These are phyloP conservation scores for Aspergillus cavernicola DNA, from an alignment of 495 filamentous ascomycete genomes.

Conservation along the genomic window DNA sequence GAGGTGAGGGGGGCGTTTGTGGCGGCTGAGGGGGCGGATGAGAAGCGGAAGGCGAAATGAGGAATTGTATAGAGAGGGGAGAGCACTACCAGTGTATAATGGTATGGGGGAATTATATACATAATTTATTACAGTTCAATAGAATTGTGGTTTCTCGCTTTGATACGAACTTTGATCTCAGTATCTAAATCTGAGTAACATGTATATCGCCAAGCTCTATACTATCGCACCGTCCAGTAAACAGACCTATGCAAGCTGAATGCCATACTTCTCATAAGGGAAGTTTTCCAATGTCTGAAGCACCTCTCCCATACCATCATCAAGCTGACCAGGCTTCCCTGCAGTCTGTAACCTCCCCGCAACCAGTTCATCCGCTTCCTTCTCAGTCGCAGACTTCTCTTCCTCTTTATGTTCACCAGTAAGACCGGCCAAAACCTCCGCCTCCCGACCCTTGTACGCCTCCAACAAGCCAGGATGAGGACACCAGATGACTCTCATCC, in stretches of 20 bases:
- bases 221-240: too few relatives aligned
- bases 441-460: conserved; percentile 72
- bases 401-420: conserved; percentile 64
- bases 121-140: too few relatives aligned
- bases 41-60: neutral
- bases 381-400: conserved; percentile 44
- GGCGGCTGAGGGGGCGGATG: neutral
- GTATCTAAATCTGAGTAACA: too few relatives aligned
- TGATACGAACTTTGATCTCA: too few relatives aligned
- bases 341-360: conserved; percentile 45
- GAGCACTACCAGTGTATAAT: too few relatives aligned
- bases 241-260: conserved; percentile 32
- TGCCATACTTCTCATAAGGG: conserved; percentile 70
- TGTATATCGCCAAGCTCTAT: neutral
- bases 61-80: too few relatives aligned
- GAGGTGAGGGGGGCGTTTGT: conserved; percentile 58
- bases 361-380: conserved; percentile 39
- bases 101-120: too few relatives aligned
- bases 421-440: conserved; percentile 77
- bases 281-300: conserved; percentile 62
- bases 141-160: too few relatives aligned
- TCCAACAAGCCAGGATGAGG: conserved; percentile 77
- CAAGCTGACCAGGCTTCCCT: conserved; percentile 46
- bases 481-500: conserved; percentile 93
- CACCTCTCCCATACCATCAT: conserved; percentile 72